These are phyloP conservation scores for Diaporthe vaccinii DNA, from an alignment of 2,329 filamentous ascomycete species.

Conservation along the genomic window DNA sequence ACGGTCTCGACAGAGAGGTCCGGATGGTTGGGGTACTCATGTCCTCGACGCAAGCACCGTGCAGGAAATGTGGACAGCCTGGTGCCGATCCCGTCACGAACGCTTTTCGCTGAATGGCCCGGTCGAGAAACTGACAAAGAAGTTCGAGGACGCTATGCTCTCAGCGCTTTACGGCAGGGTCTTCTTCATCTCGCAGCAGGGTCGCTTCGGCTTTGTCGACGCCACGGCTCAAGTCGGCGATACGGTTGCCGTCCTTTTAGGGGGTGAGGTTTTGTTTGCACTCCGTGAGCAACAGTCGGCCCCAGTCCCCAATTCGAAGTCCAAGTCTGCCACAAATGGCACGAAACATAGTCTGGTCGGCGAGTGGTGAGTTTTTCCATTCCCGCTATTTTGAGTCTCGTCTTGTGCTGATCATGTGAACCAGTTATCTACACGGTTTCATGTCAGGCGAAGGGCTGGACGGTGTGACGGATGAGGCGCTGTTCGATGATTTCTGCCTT, in stretches of 20 bases:
- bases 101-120: background rate
- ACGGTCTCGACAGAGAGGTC: background rate
- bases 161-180: background rate
- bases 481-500: conserved; percentile 12
- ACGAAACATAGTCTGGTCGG: background rate
- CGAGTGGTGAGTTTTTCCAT: background rate
- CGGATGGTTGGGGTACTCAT: background rate
- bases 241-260: background rate
- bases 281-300: background rate
- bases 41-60: background rate
- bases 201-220: conserved; percentile 6
- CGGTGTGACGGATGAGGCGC: background rate
- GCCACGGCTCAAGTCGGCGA: conserved; percentile 4
- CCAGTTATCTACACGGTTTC: conserved; percentile 2
- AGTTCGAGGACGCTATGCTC: conserved; percentile 11
- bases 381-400: background rate
- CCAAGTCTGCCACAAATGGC: background rate
- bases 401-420: background rate
- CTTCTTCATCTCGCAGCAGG: conserved; percentile 13
- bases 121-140: background rate
- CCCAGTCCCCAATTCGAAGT: background rate
- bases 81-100: background rate
- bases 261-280: background rate
- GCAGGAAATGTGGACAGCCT: conserved; percentile 6
- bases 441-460: conserved; percentile 21